Base-by-base conservation (phyloP, 108 stramenopile genomes). In the Nitzschia sp. region DNA sequence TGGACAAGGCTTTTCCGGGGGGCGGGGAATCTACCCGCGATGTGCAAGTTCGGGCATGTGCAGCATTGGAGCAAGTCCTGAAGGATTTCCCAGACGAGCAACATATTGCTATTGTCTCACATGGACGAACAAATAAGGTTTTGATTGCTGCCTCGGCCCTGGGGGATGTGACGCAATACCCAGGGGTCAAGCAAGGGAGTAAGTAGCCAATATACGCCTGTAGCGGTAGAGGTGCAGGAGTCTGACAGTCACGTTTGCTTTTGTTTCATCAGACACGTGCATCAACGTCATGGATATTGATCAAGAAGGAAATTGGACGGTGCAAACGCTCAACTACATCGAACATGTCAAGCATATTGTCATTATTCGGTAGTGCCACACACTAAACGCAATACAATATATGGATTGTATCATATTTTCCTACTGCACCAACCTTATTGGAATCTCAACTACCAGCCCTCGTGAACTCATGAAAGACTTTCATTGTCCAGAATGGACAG, bases 101-200 rank as follows among this genome's bases (percentile, higher is more conserved):
- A 9, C 72, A 74, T 47, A 33, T 82, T 21, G 72, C 70, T 21
- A 51, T 82, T 32, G 82, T 82, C 0, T 56, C 73, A 23, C 82
- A 82, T 66, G 82, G 82, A 46, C 64, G 82, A 8, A 64, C 54
- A 49, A 82, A 82, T 49, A 82, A 77, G 34, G 48, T 82, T 3
- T 26, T 82, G 35, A 62, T 82, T 8, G 58, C 72, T 9, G 58
- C 72, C 15, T 60, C 77, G 26, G 54, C 74, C 2, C 26, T 53
- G 4, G 46, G 48, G 2, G 38, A 70, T 54, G 68, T 42, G 27
- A 26, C 18, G 5, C 42, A 71, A 27, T 75, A 34, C 21, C 23
- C 17, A 27, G 49, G 23, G 9, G 66, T 82, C 19, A 45, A 70
- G 51, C 82, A 82, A 61, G 68, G 73, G 18, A 82, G 63, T 58